phyloP scores from a whole-genome alignment of 129 eudicot species.

The Gnaphalium uliginosum region DNA sequence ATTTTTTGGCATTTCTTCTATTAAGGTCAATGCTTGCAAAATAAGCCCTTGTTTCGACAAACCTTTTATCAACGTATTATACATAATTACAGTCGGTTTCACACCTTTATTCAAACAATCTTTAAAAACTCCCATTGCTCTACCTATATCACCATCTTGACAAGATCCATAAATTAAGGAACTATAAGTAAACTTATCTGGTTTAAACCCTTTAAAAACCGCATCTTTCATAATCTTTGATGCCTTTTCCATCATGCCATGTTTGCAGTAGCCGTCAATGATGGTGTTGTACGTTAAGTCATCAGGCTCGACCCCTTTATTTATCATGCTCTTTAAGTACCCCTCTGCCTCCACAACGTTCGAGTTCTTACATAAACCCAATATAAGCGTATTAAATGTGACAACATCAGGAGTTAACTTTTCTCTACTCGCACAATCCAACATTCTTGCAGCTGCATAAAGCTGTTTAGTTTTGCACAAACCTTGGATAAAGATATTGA shows the following conservation, averaged over 20 bases:
- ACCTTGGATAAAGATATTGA: conserved; percentile 81
- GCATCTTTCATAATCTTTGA: conserved; percentile 61
- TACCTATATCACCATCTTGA: conserved; percentile 60
- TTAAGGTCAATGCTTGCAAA: conserved; percentile 66
- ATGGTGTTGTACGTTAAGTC: conserved; percentile 80
- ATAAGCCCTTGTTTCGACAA: conserved; percentile 72
- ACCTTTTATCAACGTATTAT: conserved; percentile 80
- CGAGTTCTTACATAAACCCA: conserved; percentile 69
- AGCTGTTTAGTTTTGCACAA: conserved; percentile 58
- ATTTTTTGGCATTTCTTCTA: conserved; percentile 67
- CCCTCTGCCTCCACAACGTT: conserved; percentile 73
- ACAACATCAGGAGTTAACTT: conserved; percentile 74
- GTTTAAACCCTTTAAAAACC: conserved; percentile 66
- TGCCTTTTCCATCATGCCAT: conserved; percentile 64
- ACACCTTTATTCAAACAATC: conserved; percentile 65
- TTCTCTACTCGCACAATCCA: conserved; percentile 41
- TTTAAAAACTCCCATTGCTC: conserved; percentile 60
- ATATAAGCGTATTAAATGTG: conserved; percentile 75
- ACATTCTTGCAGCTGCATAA: conserved; percentile 58
- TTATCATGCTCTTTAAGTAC: conserved; percentile 70
- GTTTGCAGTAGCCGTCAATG: conserved; percentile 78
- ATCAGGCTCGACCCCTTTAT: conserved; percentile 82
- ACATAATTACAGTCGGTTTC: conserved; percentile 52
- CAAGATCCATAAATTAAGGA: conserved; percentile 75
- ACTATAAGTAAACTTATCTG: conserved; percentile 75